These are phyloP conservation scores for Yamadazyma kitorensis DNA, from an alignment of 805 yeast species.

Conservation along the genomic window DNA sequence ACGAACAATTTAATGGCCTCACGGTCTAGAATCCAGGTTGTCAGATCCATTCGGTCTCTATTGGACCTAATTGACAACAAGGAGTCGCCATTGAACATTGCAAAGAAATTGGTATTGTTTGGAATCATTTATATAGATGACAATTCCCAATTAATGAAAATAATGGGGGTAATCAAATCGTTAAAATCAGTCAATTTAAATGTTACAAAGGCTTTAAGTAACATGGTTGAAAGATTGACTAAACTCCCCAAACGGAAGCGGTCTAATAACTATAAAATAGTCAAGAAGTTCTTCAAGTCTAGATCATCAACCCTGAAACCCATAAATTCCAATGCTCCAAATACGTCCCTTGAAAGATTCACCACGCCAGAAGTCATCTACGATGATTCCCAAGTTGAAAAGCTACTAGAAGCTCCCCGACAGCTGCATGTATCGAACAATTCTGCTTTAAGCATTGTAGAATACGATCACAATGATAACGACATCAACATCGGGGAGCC, in stretches of 20 bases:
- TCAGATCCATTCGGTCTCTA: slow-evolving; percentile 1
- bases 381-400: slow-evolving; percentile 7
- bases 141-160: slow-evolving; percentile 13
- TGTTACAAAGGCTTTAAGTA: slow-evolving; percentile 15
- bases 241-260: slow-evolving; percentile 5
- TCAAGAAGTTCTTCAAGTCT: slow-evolving; percentile 1
- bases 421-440: not conserved
- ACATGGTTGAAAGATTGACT: slow-evolving; percentile 23
- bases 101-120: slow-evolving; percentile 25
- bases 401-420: slow-evolving; percentile 6
- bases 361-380: slow-evolving; percentile 3
- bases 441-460: not conserved
- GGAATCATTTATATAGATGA: slow-evolving; percentile 18
- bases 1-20: slow-evolving; percentile 1
- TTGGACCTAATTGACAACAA: slow-evolving; percentile 14
- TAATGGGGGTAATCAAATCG: slow-evolving; percentile 19
- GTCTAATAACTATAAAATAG: not conserved
- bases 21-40: slow-evolving; percentile 6
- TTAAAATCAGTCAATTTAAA: slow-evolving; percentile 18
- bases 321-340: too few relatives aligned
- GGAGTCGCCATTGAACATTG: slow-evolving; percentile 25
- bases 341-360: too few relatives aligned
- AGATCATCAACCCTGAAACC: not conserved
- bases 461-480: slow-evolving; percentile 4
- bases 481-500: slow-evolving; percentile 12